phyloP scores from a whole-genome alignment of 2,329 filamentous ascomycete genomes.

The Xylaria sp. region DNA sequence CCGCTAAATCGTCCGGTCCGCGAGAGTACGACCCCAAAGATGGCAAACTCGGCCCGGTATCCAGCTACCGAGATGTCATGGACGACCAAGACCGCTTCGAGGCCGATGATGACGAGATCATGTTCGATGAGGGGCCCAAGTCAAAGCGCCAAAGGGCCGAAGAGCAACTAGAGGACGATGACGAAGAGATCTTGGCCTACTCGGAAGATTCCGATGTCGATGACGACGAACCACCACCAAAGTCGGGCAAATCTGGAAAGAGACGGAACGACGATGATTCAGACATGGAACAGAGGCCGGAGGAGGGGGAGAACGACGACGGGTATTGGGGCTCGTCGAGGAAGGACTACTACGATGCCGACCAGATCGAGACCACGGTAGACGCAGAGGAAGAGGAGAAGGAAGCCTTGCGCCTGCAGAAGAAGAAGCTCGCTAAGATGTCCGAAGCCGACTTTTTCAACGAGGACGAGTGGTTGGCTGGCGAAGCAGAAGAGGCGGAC shows the following conservation, averaged over 20 bases:
- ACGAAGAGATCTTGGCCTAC: constrained; percentile 67
- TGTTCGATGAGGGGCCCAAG: constrained; percentile 82
- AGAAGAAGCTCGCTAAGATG: constrained; percentile 91
- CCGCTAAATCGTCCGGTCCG: constrained; percentile 59
- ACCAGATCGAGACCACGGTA: constrained; percentile 61
- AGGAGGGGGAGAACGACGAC: constrained; percentile 62
- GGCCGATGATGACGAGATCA: constrained; percentile 83
- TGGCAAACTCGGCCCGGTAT: constrained; percentile 69
- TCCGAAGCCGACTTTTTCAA: constrained; percentile 94
- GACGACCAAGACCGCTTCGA: constrained; percentile 96
- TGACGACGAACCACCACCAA: constrained; percentile 54
- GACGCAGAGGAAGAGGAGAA: constrained; percentile 88
- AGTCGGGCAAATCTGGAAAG: constrained; percentile 43
- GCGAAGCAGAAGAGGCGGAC: constrained; percentile 60
- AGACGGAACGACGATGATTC: constrained; percentile 45
- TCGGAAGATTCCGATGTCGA: constrained; percentile 67
- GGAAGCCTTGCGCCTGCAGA: constrained; percentile 87
- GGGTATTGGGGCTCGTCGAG: constrained; percentile 88
- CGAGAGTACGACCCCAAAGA: constrained; percentile 66
- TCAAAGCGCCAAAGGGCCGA: constrained; percentile 79
- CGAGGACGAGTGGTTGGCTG: constrained; percentile 82
- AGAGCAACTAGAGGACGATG: constrained; percentile 61
- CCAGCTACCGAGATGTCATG: constrained; percentile 83
- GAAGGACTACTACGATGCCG: constrained; percentile 93
- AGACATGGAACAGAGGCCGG: constrained; percentile 63